Evolutionary conservation across 805 yeast genomes (phyloP).

Genomic region (Wickerhamiella australiensis): DNA sequence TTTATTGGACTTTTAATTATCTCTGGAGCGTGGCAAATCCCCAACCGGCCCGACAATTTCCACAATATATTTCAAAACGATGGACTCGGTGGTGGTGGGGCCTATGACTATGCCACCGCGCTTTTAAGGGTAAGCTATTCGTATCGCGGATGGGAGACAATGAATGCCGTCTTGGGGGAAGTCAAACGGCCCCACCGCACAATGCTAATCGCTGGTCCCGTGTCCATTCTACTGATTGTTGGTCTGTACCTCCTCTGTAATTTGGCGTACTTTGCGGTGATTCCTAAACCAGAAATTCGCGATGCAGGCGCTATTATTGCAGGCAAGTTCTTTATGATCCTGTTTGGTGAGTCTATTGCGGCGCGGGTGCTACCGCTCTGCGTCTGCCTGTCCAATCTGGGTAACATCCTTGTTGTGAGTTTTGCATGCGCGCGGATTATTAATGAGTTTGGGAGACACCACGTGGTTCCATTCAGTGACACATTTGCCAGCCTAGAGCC

Average conservation of each 20-base stretch:
- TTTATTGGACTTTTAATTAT: slow-evolving; percentile 36
- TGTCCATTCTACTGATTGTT: slow-evolving; percentile 43
- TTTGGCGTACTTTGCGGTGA: slow-evolving; percentile 45
- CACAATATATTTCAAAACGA: slow-evolving; percentile 32
- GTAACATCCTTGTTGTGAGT: slow-evolving; percentile 52
- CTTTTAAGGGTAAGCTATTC: slow-evolving; percentile 49
- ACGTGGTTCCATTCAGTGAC: slow-evolving; percentile 38
- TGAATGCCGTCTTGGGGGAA: slow-evolving; percentile 50
- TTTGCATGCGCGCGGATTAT: slow-evolving; percentile 50
- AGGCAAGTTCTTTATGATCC: slow-evolving; percentile 45
- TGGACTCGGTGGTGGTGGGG: slow-evolving; percentile 32
- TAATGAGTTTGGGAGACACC: slow-evolving; percentile 43
- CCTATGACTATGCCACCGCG: slow-evolving; percentile 45
- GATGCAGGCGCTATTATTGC: slow-evolving; percentile 53
- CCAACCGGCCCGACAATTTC: slow-evolving; percentile 27
- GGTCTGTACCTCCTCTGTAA: slow-evolving; percentile 45
- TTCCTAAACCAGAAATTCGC: slow-evolving; percentile 32
- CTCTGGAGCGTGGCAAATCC: slow-evolving; percentile 27
- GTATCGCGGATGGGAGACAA: slow-evolving; percentile 61
- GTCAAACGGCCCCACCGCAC: slow-evolving; percentile 45
- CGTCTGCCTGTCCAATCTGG: slow-evolving; percentile 50
- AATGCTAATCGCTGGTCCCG: slow-evolving; percentile 47
- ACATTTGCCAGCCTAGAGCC: slow-evolving; percentile 35
- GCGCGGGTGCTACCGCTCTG: slow-evolving; percentile 41
- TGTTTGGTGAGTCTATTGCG: slow-evolving; percentile 46